Evolutionary conservation across 78 protist genomes (phyloP), one percentile per base, ranked within the genome.

Genomic region (Guillardia theta): DNA sequence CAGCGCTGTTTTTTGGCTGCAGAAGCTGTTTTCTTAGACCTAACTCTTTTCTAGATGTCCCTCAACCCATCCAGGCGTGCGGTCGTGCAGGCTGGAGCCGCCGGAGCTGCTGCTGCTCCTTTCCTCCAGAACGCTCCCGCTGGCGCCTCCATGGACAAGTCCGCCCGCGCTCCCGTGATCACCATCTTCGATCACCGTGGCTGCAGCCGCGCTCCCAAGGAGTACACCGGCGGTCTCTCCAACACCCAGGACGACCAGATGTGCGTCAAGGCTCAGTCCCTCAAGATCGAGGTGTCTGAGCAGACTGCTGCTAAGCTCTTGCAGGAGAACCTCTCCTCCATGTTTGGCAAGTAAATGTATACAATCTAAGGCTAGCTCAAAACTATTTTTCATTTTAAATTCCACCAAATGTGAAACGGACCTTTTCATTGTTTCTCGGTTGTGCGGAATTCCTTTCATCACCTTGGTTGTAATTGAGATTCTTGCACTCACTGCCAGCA

Each of bases 41-140:
- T n/a, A n/a, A n/a, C n/a, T n/a, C n/a, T n/a, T n/a, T n/a, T n/a
- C n/a, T n/a, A 33, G 83, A 70, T 70, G 90, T 78, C 90, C 48
- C 18, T 78, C 43, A 2, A 78, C 15, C 10, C 48, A 9, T 45
- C 53, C 90, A 46, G 90, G 22, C 90, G 90, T 30, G 50, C 39
- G 90, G 90, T 78, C 41, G 90, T 78, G 19, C 90, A 78, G 90
- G 48, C 90, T n/a, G 90, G 90, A 46, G 90, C 90, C 24, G 90
- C 90, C 90, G 90, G 37, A 18, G 90, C 90, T 27, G 90, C 48
- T 15, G 39, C 24, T 30, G 47, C 90, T 48, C 90, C 90, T 48
- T 43, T 78, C 90, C 90, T 78, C 50, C 24, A 36, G 6, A 78
- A 50, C 90, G 0, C 48, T 36, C 90, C 90, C 50, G 90, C 90